Evolutionary conservation across 306 rosid species (phyloP).

Genomic region (Castanopsis chinensis): DNA sequence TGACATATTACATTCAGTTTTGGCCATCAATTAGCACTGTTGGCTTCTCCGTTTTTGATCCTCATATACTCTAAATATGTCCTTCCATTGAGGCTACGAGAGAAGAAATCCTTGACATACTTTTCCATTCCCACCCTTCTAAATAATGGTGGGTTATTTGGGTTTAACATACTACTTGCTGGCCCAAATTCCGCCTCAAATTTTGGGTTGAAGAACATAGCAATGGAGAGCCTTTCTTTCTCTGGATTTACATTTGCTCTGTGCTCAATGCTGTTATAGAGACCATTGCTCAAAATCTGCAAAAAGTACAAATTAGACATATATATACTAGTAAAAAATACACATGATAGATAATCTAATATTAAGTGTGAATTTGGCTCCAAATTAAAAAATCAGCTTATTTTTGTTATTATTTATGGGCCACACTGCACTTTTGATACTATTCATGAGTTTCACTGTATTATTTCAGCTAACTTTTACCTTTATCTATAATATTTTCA

Average conservation of each 20-base stretch:
- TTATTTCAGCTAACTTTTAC: no score
- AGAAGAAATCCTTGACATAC: slow-evolving; percentile 28
- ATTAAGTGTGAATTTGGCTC: no score
- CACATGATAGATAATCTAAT: no score
- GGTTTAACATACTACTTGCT: neutral
- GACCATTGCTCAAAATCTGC: slow-evolving; percentile 48
- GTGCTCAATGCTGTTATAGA: slow-evolving; percentile 48
- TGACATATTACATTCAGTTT: no score
- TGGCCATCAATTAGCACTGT: neutral
- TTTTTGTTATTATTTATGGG: no score
- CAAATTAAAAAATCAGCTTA: no score
- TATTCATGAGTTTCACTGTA: no score
- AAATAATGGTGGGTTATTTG: slow-evolving; percentile 34
- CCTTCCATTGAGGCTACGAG: slow-evolving; percentile 32
- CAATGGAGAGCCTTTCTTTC: slow-evolving; percentile 39
- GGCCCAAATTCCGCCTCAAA: slow-evolving; percentile 41
- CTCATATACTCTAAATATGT: slow-evolving; percentile 38
- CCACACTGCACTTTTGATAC: no score
- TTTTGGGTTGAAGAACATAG: slow-evolving; percentile 42
- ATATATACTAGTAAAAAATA: no score
- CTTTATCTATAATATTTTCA: no score
- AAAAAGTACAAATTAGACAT: neutral
- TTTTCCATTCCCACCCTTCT: slow-evolving; percentile 27
- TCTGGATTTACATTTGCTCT: slow-evolving; percentile 38
- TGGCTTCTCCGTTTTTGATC: slow-evolving; percentile 6